Conservation (phyloP, 257 asterid genomes). For the Scutellaria baicalensis region DNA sequence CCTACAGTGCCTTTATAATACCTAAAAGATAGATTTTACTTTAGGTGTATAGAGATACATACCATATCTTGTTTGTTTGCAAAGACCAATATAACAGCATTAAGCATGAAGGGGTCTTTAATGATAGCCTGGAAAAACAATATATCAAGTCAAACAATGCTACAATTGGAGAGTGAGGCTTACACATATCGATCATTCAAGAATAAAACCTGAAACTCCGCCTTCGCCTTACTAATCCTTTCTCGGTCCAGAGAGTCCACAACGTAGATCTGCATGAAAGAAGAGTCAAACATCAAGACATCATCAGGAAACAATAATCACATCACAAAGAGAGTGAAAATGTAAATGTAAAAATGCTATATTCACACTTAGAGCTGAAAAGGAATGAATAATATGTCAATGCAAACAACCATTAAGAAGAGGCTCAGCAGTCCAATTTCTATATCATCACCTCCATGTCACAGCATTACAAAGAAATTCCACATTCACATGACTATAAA, state of each 20-base stretch:
- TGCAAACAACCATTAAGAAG: slow-evolving; percentile 4
- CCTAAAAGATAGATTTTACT: background rate
- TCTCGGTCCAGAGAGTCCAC: slow-evolving; percentile 96
- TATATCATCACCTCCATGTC: background rate
- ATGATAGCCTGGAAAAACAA: slow-evolving; percentile 63
- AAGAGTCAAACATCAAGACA: slow-evolving; percentile 8
- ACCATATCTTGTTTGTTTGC: slow-evolving; percentile 99
- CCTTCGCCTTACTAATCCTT: slow-evolving; percentile 75
- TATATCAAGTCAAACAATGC: slow-evolving; percentile 17
- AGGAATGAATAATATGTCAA: background rate
- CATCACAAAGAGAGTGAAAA: background rate
- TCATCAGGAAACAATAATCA: background rate
- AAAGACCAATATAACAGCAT: slow-evolving; percentile 87
- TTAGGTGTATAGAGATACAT: slow-evolving; percentile 1
- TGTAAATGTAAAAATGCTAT: slow-evolving; percentile 3
- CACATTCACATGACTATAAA: background rate
- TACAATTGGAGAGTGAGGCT: slow-evolving; percentile 17
- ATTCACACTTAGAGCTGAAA: slow-evolving; percentile 8
- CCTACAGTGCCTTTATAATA: background rate
- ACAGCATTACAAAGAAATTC: background rate
- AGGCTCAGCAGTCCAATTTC: background rate
- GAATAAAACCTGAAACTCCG: slow-evolving; percentile 77
- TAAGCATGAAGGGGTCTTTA: slow-evolving; percentile 90
- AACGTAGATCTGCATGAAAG: slow-evolving; percentile 66
- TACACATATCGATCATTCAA: slow-evolving; percentile 12